Base-by-base conservation (phyloP, 768 basidiomycete species). In the Lactarius tabidus region DNA sequence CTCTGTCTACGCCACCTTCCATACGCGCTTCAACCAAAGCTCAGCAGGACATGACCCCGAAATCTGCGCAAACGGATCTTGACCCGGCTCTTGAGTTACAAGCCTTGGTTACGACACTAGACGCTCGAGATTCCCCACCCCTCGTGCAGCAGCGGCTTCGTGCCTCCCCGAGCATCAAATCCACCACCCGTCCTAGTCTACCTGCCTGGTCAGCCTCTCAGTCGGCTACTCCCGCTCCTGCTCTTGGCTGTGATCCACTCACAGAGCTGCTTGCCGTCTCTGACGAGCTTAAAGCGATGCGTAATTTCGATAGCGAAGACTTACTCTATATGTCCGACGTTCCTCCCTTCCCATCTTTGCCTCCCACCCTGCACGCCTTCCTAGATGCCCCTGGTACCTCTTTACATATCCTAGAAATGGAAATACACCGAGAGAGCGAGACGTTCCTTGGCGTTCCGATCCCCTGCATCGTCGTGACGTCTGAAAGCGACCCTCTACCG, bases 381-480 rank as follows among this genome's bases (percentile, higher is more conserved):
- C 57, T 66, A 6, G 65, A 62, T 17, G 39, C 60, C 28, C 57
- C 65, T 31, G 51, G 48, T 14, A 3, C 51, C 9, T 57, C 65
- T 28, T 18, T 58, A 3, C 65, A 41, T 20, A 43, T 66, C 15
- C 60, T 66, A 26, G 65, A 66, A 51, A 66, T 66, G 65, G 65
- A 66, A 28, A 38, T 66, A 12, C 60, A 66, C 57, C 36, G 51
- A 18, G 60, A 66, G 43, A 61, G 62, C 51, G 60, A 66, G 41
- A 62, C 61, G 2, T 66, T 62, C 52, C 57, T 57, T 15, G 65
- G 65, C 7, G 39, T 53, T 17, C 65, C 65, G 18, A 59, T 66
- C 39, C 65, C 65, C 23, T 66, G 65, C n/a, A 66, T 66, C 26
- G 65, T 66, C 20, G 65, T 66, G 33, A 66, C 65, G 2, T 62